Conservation (phyloP, 208 protist genomes). For the Leptomonas pyrrhocoris region DNA sequence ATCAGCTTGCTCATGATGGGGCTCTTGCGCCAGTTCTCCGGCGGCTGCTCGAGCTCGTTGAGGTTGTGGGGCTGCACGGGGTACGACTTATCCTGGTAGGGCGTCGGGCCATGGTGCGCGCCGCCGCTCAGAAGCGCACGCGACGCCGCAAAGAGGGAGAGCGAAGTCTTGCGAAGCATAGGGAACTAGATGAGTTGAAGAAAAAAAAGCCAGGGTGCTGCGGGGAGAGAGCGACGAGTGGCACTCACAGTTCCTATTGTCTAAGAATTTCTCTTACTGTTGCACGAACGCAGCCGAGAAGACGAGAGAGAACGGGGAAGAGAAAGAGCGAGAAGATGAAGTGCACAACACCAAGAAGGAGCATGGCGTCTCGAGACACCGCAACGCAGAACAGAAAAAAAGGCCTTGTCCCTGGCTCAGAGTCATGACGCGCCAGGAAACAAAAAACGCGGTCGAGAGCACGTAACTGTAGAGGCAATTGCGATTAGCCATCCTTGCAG, state of each 20-base stretch:
- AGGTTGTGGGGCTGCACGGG: slow-evolving; percentile 84
- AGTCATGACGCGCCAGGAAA: too few relatives aligned
- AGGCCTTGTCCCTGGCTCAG: too few relatives aligned
- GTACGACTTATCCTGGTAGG: slow-evolving; percentile 88
- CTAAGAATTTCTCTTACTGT: neutral
- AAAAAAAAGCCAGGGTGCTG: neutral
- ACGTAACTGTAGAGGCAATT: too few relatives aligned
- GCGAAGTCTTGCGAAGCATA: slow-evolving; percentile 81
- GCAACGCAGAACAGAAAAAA: too few relatives aligned
- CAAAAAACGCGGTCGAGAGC: too few relatives aligned
- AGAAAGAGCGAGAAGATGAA: slow-evolving; percentile 6
- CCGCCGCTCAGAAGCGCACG: slow-evolving; percentile 62
- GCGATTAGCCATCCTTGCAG: too few relatives aligned
- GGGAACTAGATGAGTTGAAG: slow-evolving; percentile 9
- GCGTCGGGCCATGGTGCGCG: slow-evolving; percentile 59
- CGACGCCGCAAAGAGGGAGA: slow-evolving; percentile 67
- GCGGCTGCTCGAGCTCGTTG: slow-evolving; percentile 78
- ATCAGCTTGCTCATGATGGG: slow-evolving; percentile 90
- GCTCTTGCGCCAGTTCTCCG: slow-evolving; percentile 84
- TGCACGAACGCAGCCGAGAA: neutral
- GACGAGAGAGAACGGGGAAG: neutral
- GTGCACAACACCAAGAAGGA: slow-evolving; percentile 7
- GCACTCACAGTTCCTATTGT: slow-evolving; percentile 22
- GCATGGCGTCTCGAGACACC: too few relatives aligned
- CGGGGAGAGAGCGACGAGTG: slow-evolving; percentile 18